A percentile compares a stretch with the other conserved stretches of the same genome.
These are phyloP conservation scores for Albophoma yamanashiensis DNA, from an alignment of 2,329 filamentous ascomycete genomes.

Conservation along the genomic window DNA sequence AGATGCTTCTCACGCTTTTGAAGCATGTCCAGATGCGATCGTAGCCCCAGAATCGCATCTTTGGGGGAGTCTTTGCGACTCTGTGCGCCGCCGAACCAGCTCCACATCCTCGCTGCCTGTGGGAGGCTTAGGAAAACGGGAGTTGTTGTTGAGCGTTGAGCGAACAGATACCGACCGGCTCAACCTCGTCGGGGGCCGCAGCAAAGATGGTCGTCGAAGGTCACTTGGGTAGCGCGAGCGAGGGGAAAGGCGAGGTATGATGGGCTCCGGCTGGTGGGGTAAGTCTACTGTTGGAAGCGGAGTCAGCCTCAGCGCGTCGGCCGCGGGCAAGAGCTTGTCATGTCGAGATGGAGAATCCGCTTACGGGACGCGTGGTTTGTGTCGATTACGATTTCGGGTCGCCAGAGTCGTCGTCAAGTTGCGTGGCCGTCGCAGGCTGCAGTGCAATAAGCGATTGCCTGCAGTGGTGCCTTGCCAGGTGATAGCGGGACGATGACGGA, in stretches of 20 bases:
- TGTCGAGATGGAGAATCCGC: not conserved
- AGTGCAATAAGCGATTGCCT: not conserved
- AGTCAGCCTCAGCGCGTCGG: not conserved
- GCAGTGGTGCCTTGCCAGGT: conserved; percentile 2
- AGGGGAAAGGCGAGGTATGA: not conserved
- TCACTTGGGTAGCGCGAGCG: not conserved
- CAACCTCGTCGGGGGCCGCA: not conserved
- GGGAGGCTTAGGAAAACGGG: not conserved
- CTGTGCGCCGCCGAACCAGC: conserved; percentile 87
- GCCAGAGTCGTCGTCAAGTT: not conserved
- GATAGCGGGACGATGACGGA: conserved; percentile 19
- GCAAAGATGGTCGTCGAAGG: not conserved
- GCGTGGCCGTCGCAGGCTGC: not conserved
- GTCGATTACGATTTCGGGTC: not conserved
- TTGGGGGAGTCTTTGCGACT: conserved; percentile 81
- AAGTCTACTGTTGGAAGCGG: not conserved
- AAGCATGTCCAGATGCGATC: conserved; percentile 90
- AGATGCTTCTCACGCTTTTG: conserved; percentile 92
- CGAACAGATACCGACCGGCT: not conserved
- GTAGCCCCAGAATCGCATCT: conserved; percentile 84
- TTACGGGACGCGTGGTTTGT: not conserved
- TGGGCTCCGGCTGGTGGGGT: not conserved
- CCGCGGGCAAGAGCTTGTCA: not conserved
- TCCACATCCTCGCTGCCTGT: conserved; percentile 46
- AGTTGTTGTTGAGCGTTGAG: not conserved